Base-by-base conservation (phyloP, 495 filamentous ascomycete species). In the Cercophora newfieldiana region DNA sequence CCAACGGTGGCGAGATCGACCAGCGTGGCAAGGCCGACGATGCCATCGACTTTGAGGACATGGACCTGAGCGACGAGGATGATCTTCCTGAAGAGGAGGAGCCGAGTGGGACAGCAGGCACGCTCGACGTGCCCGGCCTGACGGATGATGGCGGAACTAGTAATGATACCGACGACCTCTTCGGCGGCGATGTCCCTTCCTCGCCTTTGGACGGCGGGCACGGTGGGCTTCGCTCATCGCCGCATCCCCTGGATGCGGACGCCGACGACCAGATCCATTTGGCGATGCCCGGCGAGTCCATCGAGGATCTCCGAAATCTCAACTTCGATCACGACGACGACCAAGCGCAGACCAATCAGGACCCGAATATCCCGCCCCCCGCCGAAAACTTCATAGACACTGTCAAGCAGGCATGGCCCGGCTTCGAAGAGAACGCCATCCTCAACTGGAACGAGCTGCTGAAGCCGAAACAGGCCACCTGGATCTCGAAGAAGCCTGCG, bases 41-140 rank as follows among this genome's bases (percentile, higher is more conserved):
- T 70, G 80, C 80, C 55, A 68, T 78, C 65, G 95, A 99, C 77
- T 99, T 88, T 69, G 94, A 91, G 73, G 94, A 97, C 75, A 90
- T 97, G 74, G 94, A 96, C 75, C 88, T 97, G 73, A 81, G 80
- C 57, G 88, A 90, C 62, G 83, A 71, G 19, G 69, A 83, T 63
- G 89, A 89, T 47, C 73, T 85, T 8, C 81, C 80, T 68, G 74
- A 77, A 29, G 80, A 78, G 49, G 79, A 77, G 50, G 81, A 78
- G 28, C 75, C 73, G 19, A 75, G 71, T 30, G 65, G 70, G 0
- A 70, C 70, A 28, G 72, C 73, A 54, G 68, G 74, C 30, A 75
- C 70, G 12, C 69, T 61, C 37, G 77, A 85, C 68, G 67, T 76
- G 62, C 82, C 80, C 12, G 82, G 78, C 53, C 66, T 85, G 25